Evolutionary conservation across 768 basidiomycete genomes (phyloP).

Genomic region (Neoboletus brunneissimus): DNA sequence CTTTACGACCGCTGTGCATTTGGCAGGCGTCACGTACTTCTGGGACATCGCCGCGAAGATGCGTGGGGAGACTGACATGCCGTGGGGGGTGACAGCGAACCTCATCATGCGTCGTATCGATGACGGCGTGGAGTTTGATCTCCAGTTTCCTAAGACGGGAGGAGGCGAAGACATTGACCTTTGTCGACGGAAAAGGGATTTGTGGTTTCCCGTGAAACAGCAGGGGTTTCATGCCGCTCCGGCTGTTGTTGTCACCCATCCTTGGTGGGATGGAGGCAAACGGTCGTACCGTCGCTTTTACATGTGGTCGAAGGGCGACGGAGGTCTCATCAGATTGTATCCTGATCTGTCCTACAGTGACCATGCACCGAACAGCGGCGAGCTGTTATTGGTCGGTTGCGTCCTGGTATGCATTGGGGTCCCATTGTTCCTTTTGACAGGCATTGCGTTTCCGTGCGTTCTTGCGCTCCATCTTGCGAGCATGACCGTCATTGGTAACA

Average conservation of each 20-base stretch:
- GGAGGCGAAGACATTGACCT: slow-evolving; percentile 66
- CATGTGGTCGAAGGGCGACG: slow-evolving; percentile 60
- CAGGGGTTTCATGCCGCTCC: slow-evolving; percentile 50
- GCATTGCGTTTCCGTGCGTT: slow-evolving; percentile 3
- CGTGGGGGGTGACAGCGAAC: slow-evolving; percentile 65
- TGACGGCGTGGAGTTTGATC: slow-evolving; percentile 46
- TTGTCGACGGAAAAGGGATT: slow-evolving; percentile 45
- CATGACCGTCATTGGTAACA: slow-evolving; percentile 39
- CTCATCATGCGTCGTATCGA: slow-evolving; percentile 46
- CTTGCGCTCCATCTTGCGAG: slow-evolving; percentile 25
- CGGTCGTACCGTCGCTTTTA: slow-evolving; percentile 52
- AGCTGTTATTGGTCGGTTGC: slow-evolving; percentile 36
- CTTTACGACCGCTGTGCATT: slow-evolving; percentile 53
- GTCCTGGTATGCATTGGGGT: slow-evolving; percentile 11
- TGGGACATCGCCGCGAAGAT: slow-evolving; percentile 60
- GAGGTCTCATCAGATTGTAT: slow-evolving; percentile 45
- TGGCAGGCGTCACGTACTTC: slow-evolving; percentile 57
- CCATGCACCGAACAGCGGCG: slow-evolving; percentile 48
- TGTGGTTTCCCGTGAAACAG: slow-evolving; percentile 32
- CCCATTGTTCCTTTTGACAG: slow-evolving; percentile 15
- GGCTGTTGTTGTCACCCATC: slow-evolving; percentile 49
- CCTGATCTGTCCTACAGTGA: slow-evolving; percentile 47
- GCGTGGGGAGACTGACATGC: slow-evolving; percentile 39
- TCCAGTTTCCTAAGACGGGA: slow-evolving; percentile 57
- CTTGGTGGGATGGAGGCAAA: slow-evolving; percentile 52